Percentiles rank a stretch among this genome's conserved stretches.
Evolutionary conservation across 2,329 filamentous ascomycete species (phyloP).

Genomic region (Aureobasidium sp.): DNA sequence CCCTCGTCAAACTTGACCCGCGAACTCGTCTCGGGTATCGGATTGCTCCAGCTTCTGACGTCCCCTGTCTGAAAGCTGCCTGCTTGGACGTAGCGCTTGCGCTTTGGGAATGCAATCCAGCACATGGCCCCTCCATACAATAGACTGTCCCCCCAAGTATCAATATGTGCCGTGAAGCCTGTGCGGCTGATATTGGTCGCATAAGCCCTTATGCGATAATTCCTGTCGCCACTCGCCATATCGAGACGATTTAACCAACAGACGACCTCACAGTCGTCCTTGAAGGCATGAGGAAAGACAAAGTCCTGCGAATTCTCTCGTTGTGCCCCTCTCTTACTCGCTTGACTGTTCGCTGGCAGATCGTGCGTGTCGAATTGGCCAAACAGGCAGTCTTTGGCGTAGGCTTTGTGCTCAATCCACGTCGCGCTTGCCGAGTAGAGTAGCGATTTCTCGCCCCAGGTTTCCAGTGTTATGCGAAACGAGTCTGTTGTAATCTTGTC

Average conservation of each 20-base stretch:
- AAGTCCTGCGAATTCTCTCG: constrained; percentile 21
- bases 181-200: constrained; percentile 19
- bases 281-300: constrained; percentile 22
- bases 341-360: background rate
- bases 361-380: constrained; percentile 26
- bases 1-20: constrained; percentile 21
- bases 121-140: constrained; percentile 25
- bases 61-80: constrained; percentile 24
- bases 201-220: constrained; percentile 23
- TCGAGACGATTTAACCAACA: constrained; percentile 27
- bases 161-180: constrained; percentile 25
- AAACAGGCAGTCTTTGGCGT: constrained; percentile 24
- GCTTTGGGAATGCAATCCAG: constrained; percentile 27
- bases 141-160: constrained; percentile 26
- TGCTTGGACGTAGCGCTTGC: constrained; percentile 23
- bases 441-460: constrained; percentile 22
- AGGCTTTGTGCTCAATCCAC: constrained; percentile 27
- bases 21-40: constrained; percentile 19
- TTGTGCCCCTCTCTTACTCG: constrained; percentile 15
- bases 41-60: constrained; percentile 21
- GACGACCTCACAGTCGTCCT: constrained; percentile 21
- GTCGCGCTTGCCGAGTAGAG: constrained; percentile 22
- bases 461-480: constrained; percentile 24
- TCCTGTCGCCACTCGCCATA: constrained; percentile 19
- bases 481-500: constrained; percentile 21